phyloP scores from a whole-genome alignment of 2,329 filamentous ascomycete species.

The Talaromyces sp. region DNA sequence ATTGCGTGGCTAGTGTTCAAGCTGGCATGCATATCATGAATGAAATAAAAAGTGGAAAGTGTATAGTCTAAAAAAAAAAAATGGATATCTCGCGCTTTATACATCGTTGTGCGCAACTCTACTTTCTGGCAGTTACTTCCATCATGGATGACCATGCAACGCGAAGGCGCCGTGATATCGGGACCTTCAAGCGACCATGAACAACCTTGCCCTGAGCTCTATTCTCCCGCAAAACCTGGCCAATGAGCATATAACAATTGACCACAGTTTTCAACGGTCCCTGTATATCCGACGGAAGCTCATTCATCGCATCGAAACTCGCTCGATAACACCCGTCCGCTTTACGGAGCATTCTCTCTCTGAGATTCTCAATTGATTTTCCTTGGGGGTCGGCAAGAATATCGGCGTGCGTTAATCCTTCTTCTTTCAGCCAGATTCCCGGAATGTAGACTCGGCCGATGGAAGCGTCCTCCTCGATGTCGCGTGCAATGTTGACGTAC shows the following conservation, averaged over 20 bases:
- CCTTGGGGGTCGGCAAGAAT: background rate
- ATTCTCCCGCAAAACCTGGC: background rate
- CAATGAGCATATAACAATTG: background rate
- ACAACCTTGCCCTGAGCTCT: background rate
- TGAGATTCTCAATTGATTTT: background rate
- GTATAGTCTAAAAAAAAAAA: background rate
- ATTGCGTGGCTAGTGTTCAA: too few relatives aligned
- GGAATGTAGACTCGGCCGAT: background rate
- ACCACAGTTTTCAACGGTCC: background rate
- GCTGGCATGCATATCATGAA: background rate
- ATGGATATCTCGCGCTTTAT: background rate
- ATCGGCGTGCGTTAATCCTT: background rate
- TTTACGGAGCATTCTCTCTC: background rate
- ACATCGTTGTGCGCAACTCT: background rate
- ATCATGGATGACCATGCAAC: background rate
- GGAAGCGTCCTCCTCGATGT: background rate
- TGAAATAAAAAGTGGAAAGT: background rate
- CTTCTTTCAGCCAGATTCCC: background rate
- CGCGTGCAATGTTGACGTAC: background rate
- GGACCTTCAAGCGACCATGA: background rate
- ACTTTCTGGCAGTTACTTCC: background rate
- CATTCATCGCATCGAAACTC: background rate
- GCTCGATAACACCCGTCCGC: background rate
- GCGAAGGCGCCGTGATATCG: background rate
- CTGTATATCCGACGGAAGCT: background rate